Conservation (phyloP, 805 yeast genomes). For the Maudiozyma pseudohumilis region DNA sequence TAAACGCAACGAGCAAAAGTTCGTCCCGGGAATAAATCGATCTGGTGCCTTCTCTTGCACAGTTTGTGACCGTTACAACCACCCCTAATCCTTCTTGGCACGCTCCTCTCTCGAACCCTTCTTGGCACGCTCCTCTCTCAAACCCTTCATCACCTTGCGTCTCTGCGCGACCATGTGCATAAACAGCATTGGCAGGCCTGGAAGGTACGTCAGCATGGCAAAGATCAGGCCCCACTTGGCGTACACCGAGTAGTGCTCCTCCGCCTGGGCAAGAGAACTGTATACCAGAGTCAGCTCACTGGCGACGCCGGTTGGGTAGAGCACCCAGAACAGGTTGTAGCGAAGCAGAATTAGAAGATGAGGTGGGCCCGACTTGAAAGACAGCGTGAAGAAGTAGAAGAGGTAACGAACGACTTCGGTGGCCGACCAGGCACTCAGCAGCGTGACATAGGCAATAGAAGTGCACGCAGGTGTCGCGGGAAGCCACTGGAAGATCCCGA, state of each 20-base stretch:
- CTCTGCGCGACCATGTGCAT: conserved; percentile 87
- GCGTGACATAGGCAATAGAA: conserved; percentile 49
- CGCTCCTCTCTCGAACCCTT: too few species aligned
- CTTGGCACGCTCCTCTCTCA: too few species aligned
- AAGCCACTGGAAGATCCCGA: conserved; percentile 69
- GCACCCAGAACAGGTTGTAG: conserved; percentile 69
- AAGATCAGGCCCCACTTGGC: conserved; percentile 48
- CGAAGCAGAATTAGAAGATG: conserved; percentile 64
- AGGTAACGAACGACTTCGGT: conserved; percentile 89
- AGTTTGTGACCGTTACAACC: too few species aligned
- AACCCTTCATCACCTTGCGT: conserved; percentile 52
- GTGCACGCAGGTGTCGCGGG: conserved; percentile 53
- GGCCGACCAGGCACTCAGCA: conserved; percentile 79
- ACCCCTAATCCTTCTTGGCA: too few species aligned
- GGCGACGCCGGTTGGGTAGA: conserved; percentile 90
- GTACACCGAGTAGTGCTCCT: conserved; percentile 36
- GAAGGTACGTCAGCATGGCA: conserved; percentile 60
- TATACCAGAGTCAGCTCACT: conserved; percentile 67
- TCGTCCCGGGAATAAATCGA: too few species aligned
- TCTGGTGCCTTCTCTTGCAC: too few species aligned
- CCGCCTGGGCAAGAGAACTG: conserved; percentile 65
- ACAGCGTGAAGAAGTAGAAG: conserved; percentile 42
- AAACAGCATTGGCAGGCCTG: conserved; percentile 79
- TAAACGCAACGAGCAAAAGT: too few species aligned
- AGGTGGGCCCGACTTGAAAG: conserved; percentile 36